Evolutionary conservation across 257 asterid genomes (phyloP).

Genomic region (Verbena officinalis): DNA sequence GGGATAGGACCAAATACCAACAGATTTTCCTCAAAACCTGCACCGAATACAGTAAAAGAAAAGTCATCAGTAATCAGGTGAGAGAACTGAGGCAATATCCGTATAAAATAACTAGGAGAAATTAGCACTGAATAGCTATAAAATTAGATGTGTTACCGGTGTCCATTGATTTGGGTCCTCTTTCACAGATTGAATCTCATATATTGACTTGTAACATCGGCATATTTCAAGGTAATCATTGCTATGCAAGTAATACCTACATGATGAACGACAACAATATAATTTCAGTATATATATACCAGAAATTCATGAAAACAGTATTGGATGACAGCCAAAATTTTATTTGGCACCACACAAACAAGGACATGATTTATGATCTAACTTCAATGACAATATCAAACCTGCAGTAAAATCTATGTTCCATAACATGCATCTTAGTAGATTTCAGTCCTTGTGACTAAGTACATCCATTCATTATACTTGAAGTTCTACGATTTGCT

Average conservation of each 20-base stretch:
- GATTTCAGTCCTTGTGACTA: not conserved
- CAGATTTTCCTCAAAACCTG: slow-evolving; percentile 96
- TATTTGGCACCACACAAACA: slow-evolving; percentile 1
- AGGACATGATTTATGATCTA: not conserved
- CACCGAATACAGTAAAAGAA: slow-evolving; percentile 14
- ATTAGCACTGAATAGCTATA: not conserved
- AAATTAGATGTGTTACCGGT: slow-evolving; percentile 54
- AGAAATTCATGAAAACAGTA: not conserved
- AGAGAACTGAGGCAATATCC: slow-evolving; percentile 6
- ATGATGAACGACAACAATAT: slow-evolving; percentile 22
- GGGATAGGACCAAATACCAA: slow-evolving; percentile 91
- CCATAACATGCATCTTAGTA: not conserved
- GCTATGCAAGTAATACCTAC: slow-evolving; percentile 79
- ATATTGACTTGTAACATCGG: slow-evolving; percentile 93
- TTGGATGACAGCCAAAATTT: slow-evolving; percentile 4
- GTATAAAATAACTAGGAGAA: not conserved
- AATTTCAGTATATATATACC: not conserved
- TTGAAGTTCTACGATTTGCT: slow-evolving; percentile 2
- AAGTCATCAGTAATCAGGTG: not conserved
- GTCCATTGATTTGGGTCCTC: slow-evolving; percentile 86
- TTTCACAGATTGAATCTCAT: slow-evolving; percentile 88
- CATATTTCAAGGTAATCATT: slow-evolving; percentile 96
- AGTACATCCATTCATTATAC: not conserved
- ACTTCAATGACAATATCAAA: not conserved
- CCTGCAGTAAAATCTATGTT: not conserved